Percentiles rank a stretch among this genome's conserved stretches.
These are phyloP conservation scores for Pyrus hybrid DNA, from an alignment of 331 rosid genomes.

Conservation along the genomic window DNA sequence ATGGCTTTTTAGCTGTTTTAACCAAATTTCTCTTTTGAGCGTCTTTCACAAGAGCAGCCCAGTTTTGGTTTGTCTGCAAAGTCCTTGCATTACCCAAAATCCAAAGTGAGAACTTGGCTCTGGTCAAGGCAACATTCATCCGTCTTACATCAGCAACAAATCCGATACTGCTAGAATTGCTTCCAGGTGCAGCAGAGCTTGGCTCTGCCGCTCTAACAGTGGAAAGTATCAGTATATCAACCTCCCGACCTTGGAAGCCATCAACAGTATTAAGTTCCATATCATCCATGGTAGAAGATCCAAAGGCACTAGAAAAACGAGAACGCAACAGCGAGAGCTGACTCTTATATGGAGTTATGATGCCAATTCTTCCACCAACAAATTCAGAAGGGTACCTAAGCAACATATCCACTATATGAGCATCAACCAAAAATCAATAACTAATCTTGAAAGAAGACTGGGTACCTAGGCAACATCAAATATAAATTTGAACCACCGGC, in stretches of 20 bases:
- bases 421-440: slow-evolving; percentile 6
- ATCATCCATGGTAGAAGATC: slow-evolving; percentile 48
- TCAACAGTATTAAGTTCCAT: slow-evolving; percentile 91
- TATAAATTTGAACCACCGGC: not conserved
- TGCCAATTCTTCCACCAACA: slow-evolving; percentile 70
- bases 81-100: slow-evolving; percentile 88
- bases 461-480: slow-evolving; percentile 9
- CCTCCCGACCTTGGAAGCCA: slow-evolving; percentile 99
- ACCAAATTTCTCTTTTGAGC: slow-evolving; percentile 68
- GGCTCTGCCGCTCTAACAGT: slow-evolving; percentile 74
- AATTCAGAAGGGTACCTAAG: slow-evolving; percentile 67
- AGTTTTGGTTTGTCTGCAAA: slow-evolving; percentile 64
- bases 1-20: slow-evolving; percentile 50
- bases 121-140: slow-evolving; percentile 97
- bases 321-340: slow-evolving; percentile 85
- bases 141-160: slow-evolving; percentile 99
- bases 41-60: slow-evolving; percentile 86
- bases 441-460: not conserved
- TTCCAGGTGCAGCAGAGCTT: slow-evolving; percentile 20
- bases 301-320: slow-evolving; percentile 66
- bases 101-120: slow-evolving; percentile 92
- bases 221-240: slow-evolving; percentile 84
- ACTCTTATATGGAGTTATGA: slow-evolving; percentile 83
- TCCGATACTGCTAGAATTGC: slow-evolving; percentile 59
- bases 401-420: slow-evolving; percentile 13